A percentile compares a stretch with the other conserved stretches of the same genome.
Evolutionary conservation across 2,329 filamentous ascomycete genomes (phyloP).

Genomic region (Myriosclerotinia duriaeana): DNA sequence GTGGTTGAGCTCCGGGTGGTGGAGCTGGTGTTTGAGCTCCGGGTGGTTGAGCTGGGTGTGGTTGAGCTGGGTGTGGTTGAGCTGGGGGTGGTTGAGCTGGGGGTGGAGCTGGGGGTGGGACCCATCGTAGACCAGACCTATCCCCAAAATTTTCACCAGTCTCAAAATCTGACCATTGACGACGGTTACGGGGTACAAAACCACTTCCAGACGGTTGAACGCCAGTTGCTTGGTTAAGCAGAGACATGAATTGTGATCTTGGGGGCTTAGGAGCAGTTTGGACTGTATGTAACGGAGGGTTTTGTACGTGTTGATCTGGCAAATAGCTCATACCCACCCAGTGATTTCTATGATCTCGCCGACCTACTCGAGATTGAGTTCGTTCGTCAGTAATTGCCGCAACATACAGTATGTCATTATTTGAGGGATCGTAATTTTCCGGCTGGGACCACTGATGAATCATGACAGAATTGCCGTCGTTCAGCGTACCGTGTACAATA

Average conservation of each 20-base stretch:
- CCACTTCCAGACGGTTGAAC: too few relatives aligned
- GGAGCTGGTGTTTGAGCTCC: too few relatives aligned
- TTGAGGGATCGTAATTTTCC: not conserved
- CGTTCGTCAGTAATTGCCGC: not conserved
- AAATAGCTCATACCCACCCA: constrained; percentile 5
- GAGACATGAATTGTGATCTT: not conserved
- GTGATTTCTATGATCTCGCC: not conserved
- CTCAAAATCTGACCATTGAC: not conserved
- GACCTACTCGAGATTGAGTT: not conserved
- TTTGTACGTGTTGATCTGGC: not conserved
- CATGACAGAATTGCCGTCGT: not conserved
- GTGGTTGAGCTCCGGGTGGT: too few relatives aligned
- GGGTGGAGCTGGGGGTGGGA: not conserved
- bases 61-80: too few relatives aligned
- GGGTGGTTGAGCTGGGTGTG: too few relatives aligned
- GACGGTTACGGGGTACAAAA: too few relatives aligned
- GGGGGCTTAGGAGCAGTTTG: not conserved
- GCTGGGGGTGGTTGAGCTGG: too few relatives aligned
- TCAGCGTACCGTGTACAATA: not conserved
- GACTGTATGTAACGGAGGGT: not conserved
- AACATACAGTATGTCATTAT: not conserved
- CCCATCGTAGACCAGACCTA: not conserved
- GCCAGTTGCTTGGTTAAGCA: not conserved
- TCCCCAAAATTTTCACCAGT: not conserved
- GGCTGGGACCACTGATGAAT: not conserved